Evolutionary conservation across 805 yeast species (phyloP), one percentile per base, ranked within the genome.

Genomic region (Isabelozyma gotoi): DNA sequence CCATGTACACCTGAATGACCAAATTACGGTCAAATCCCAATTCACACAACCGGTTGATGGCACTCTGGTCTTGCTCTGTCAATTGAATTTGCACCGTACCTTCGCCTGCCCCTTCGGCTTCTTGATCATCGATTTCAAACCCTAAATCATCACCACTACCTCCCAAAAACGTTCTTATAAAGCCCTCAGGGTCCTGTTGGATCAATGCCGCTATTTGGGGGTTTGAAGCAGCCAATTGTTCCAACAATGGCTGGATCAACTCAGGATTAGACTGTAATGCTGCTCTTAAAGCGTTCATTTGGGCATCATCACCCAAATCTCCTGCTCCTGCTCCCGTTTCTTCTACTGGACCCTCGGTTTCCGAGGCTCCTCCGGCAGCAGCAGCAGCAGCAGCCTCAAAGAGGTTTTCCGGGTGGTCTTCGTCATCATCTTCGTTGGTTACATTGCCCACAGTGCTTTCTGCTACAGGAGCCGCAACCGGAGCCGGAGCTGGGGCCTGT

Each of bases 1-100:
- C 98, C 77, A 94, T 84, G 71, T 88, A 94, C 21, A 95, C 96
- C 71, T 91, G 96, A 47, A 90, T 81, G 36, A 88, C 99, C 44
- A 85, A 72, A 53, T 84, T 77, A 53, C 96, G 80, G 52, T 89
- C 96, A 57, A 94, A 94, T 0, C 99, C 99, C 51, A 94, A 76
- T 65, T 87, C 97, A 63, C 96, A 85, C 51, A 94, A 76, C 61
- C 99, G 81, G 49, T 77, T 76, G 51, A 94, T 88, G n/a, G 98
- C 96, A 47, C 77, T 88, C 59, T 86, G 85, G 60, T 94, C 99
- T 55, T 83, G 94, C 44, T 79, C 82, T 6, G 96, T 79, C 45
- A 94, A 69, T 49, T 73, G 76, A 47, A 88, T 78, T 52, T 77
- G 77, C 16, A 83, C 70, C 14, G 64, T 60, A 7, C 71, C 76